Percentiles rank a stretch among this genome's conserved stretches.
Conservation (phyloP, 495 filamentous ascomycete species). For the Penicillium psychrofluorescens region DNA sequence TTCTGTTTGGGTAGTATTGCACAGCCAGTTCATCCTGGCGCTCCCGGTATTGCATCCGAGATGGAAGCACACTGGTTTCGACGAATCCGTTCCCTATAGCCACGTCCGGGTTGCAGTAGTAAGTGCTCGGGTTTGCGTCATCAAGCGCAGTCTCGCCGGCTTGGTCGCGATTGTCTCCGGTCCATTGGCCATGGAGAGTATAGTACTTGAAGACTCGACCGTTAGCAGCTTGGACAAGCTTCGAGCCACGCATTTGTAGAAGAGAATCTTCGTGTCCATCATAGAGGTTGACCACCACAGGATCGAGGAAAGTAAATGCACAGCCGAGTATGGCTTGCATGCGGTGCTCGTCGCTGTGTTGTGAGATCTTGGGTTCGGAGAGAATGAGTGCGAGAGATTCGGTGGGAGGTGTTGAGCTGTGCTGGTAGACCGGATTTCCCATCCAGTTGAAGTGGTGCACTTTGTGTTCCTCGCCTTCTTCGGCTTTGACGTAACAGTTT, state of each 20-base stretch:
- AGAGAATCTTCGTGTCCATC: too few relatives aligned
- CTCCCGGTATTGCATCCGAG: background rate
- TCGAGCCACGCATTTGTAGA: background rate
- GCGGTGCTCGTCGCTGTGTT: constrained; percentile 1
- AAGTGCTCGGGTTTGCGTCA: background rate
- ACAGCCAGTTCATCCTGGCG: background rate
- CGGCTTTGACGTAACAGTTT: background rate
- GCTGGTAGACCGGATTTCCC: constrained; percentile 5
- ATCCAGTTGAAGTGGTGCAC: constrained; percentile 34
- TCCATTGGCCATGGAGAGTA: constrained; percentile 19
- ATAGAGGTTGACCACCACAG: background rate
- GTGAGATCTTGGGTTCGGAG: constrained; percentile 9
- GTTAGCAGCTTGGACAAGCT: constrained; percentile 9
- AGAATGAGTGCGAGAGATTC: constrained; percentile 25
- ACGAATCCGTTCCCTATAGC: constrained; percentile 16
- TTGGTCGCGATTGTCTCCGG: background rate
- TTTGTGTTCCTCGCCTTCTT: background rate
- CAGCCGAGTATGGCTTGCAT: background rate
- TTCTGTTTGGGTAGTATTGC: too few relatives aligned
- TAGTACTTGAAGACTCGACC: constrained; percentile 19
- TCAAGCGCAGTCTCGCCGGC: constrained; percentile 1
- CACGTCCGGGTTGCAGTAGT: background rate
- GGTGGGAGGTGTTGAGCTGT: constrained; percentile 19
- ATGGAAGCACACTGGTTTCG: background rate
- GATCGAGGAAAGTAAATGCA: background rate